A percentile compares a stretch with the other conserved stretches of the same genome.
Evolutionary conservation across 768 basidiomycete genomes (phyloP).

Genomic region (Lactarius tabidus): DNA sequence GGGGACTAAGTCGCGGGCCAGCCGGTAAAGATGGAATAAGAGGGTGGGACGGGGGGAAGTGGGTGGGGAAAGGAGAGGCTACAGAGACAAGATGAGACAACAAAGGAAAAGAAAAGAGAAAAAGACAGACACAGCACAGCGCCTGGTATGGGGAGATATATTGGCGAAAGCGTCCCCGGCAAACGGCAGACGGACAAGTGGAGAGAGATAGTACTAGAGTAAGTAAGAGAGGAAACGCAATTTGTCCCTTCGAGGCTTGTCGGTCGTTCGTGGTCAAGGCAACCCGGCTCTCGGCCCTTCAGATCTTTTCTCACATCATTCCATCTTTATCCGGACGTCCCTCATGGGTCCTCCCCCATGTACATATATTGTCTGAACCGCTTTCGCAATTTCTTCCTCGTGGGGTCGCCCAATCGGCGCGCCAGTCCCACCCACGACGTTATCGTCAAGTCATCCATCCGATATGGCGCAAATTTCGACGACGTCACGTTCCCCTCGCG

Average conservation of each 20-base stretch:
- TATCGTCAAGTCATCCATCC: constrained; percentile 74
- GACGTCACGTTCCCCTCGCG: constrained; percentile 39
- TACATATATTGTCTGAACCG: constrained; percentile 75
- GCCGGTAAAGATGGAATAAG: constrained; percentile 38
- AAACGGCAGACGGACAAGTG: constrained; percentile 21
- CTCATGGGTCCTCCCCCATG: constrained; percentile 36
- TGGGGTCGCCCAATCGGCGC: constrained; percentile 51
- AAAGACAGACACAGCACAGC: constrained; percentile 10
- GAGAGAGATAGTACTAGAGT: constrained; percentile 14
- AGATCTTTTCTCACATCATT: constrained; percentile 15
- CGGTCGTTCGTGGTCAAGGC: constrained; percentile 52
- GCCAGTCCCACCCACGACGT: constrained; percentile 67
- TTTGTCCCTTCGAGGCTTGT: constrained; percentile 30
- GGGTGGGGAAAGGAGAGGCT: constrained; percentile 28
- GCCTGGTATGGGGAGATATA: constrained; percentile 25
- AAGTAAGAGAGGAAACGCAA: constrained; percentile 17
- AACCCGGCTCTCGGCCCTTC: constrained; percentile 32
- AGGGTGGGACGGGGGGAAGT: constrained; percentile 26
- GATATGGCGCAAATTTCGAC: constrained; percentile 63
- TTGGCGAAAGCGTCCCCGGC: constrained; percentile 16
- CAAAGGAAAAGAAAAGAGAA: constrained; percentile 26
- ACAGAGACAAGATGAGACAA: constrained; percentile 12
- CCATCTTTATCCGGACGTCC: neutral
- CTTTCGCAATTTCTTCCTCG: constrained; percentile 52
- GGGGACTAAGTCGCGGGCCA: constrained; percentile 47